Conservation (phyloP, 345 rosid genomes). For the Brassica nigra region DNA sequence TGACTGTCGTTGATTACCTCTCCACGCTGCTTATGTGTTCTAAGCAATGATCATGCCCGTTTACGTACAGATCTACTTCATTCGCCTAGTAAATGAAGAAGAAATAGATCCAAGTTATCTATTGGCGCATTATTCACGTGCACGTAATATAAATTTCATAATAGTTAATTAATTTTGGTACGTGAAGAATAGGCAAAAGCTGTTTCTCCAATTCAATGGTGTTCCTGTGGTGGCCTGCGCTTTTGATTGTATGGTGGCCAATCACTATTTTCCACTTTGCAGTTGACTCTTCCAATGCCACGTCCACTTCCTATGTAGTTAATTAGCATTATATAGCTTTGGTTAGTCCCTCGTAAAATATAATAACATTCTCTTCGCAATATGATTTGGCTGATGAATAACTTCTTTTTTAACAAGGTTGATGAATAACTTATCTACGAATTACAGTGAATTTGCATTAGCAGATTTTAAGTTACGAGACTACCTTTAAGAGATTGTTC, state of each 20-base stretch:
- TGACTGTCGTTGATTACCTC: slow-evolving; percentile 42
- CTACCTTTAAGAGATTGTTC: slow-evolving; percentile 48
- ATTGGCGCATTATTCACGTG: slow-evolving; percentile 3
- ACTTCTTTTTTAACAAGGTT: background rate
- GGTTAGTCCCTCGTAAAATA: background rate
- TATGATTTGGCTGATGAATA: background rate
- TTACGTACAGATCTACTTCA: slow-evolving; percentile 63
- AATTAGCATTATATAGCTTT: background rate
- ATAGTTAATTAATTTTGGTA: background rate
- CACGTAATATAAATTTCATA: background rate
- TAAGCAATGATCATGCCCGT: slow-evolving; percentile 88
- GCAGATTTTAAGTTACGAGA: background rate
- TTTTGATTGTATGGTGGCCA: slow-evolving; percentile 75
- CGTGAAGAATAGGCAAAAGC: slow-evolving; percentile 58
- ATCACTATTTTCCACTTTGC: slow-evolving; percentile 74
- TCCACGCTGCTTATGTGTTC: slow-evolving; percentile 58
- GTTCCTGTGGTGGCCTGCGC: slow-evolving; percentile 64
- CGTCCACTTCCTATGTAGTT: slow-evolving; percentile 23
- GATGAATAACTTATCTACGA: background rate
- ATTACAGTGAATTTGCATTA: background rate
- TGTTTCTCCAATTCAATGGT: slow-evolving; percentile 51
- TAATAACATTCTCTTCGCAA: background rate
- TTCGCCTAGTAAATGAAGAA: slow-evolving; percentile 45
- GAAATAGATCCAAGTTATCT: background rate
- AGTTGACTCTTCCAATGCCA: slow-evolving; percentile 44